These are phyloP conservation scores for Miscanthus sacchariflorus DNA, from an alignment of 202 grass and related monocot species.

Conservation along the genomic window DNA sequence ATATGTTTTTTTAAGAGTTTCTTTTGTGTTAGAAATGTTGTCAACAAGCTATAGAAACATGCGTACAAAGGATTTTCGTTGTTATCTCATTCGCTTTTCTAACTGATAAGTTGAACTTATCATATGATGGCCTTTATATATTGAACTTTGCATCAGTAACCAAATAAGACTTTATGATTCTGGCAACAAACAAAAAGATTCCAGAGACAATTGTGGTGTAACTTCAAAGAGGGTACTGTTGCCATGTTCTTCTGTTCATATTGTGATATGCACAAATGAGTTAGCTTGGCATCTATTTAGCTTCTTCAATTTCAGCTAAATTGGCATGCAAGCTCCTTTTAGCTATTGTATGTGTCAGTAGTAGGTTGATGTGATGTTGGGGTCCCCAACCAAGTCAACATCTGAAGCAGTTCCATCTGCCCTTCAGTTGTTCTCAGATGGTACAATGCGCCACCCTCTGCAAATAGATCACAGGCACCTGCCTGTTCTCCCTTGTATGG, in stretches of 20 bases:
- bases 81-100: not conserved
- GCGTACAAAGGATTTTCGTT: not conserved
- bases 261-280: not conserved
- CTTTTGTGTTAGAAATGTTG: not conserved
- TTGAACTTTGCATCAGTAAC: not conserved
- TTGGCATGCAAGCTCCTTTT: no score
- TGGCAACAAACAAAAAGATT: not conserved
- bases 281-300: no score
- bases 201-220: not conserved
- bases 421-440: not conserved
- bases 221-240: constrained; percentile 2
- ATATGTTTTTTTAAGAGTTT: constrained; percentile 10
- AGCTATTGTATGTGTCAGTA: no score
- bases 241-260: not conserved
- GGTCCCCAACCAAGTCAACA: no score
- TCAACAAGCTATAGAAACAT: not conserved
- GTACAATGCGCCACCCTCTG: not conserved
- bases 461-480: not conserved
- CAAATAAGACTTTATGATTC: not conserved
- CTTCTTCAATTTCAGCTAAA: no score
- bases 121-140: not conserved
- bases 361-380: no score
- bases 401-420: constrained; percentile 7
- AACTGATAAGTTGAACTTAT: not conserved
- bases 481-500: not conserved